Conservation (phyloP, 2,329 filamentous ascomycete genomes). For the Fusarium kyushuense region DNA sequence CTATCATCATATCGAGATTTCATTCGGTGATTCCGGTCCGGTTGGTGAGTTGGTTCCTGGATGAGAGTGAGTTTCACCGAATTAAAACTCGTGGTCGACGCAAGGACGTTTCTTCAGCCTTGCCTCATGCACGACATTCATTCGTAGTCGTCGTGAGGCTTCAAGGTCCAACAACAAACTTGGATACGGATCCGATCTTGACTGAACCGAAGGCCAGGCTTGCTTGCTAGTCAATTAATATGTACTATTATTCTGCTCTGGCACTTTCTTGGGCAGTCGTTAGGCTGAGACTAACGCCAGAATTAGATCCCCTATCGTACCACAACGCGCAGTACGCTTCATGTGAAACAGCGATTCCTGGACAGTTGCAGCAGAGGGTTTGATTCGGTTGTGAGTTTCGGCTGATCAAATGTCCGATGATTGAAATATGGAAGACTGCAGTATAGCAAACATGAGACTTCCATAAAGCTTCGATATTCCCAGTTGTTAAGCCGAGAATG, state of each 20-base stretch:
- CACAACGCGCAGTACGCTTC: constrained; percentile 24
- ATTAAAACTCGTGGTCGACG: constrained; percentile 21
- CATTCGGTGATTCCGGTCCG: constrained; percentile 29
- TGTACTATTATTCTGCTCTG: constrained; percentile 6
- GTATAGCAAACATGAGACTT: constrained; percentile 13
- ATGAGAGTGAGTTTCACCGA: neutral
- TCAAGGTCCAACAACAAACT: constrained; percentile 5
- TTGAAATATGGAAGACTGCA: neutral
- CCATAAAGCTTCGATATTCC: neutral
- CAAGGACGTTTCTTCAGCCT: constrained; percentile 16
- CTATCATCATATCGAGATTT: constrained; percentile 8
- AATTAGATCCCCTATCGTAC: constrained; percentile 25
- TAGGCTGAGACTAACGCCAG: constrained; percentile 12
- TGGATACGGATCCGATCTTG: neutral
- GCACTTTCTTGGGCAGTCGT: constrained; percentile 17
- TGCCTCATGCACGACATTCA: constrained; percentile 20
- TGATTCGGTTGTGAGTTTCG: neutral
- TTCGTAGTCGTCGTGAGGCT: neutral
- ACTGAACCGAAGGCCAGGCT: constrained; percentile 5
- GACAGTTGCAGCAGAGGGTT: constrained; percentile 12
- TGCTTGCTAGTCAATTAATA: neutral
- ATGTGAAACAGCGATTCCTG: constrained; percentile 40
- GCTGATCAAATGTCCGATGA: neutral
- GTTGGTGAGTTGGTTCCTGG: too few species aligned
- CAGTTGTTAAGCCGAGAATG: neutral